Percentiles rank a stretch among this genome's conserved stretches.
Evolutionary conservation across 208 protist species (phyloP).

Genomic region (Leptomonas pyrrhocoris): DNA sequence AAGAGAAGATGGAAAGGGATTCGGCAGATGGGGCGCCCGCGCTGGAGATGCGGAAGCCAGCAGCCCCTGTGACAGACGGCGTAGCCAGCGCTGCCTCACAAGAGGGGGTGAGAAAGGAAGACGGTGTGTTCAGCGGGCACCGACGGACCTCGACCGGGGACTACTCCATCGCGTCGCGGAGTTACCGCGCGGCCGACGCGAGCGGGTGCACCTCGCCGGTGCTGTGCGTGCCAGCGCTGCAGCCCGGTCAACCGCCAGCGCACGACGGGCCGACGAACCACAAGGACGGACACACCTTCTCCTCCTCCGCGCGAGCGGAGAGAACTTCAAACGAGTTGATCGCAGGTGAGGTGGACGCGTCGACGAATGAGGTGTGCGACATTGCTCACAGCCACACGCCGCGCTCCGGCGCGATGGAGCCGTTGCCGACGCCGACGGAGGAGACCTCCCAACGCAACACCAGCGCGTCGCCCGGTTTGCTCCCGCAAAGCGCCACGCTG

Average conservation of each 20-base stretch:
- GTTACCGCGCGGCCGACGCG: background rate
- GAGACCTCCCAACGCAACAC: background rate
- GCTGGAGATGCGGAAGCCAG: background rate
- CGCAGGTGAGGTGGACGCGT: constrained; percentile 4
- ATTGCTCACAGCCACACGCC: constrained; percentile 1
- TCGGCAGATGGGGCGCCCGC: background rate
- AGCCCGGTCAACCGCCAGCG: background rate
- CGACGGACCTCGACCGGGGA: background rate
- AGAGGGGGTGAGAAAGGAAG: no score
- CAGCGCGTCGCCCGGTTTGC: background rate
- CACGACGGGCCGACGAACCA: background rate
- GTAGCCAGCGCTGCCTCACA: background rate
- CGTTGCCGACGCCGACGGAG: constrained; percentile 13
- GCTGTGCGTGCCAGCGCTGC: constrained; percentile 3
- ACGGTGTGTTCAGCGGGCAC: background rate
- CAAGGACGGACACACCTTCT: background rate
- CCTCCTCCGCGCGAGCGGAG: background rate
- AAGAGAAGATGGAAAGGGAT: background rate
- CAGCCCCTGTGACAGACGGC: background rate
- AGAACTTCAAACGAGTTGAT: background rate
- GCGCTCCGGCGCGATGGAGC: constrained; percentile 18
- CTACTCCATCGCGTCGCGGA: constrained; percentile 9
- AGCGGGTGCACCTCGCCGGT: constrained; percentile 2
- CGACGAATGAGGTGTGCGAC: background rate
- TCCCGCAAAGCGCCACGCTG: background rate